Base-by-base conservation (phyloP, 228 moss, liverwort and hornwort genomes). In the Sphagnum fallax region DNA sequence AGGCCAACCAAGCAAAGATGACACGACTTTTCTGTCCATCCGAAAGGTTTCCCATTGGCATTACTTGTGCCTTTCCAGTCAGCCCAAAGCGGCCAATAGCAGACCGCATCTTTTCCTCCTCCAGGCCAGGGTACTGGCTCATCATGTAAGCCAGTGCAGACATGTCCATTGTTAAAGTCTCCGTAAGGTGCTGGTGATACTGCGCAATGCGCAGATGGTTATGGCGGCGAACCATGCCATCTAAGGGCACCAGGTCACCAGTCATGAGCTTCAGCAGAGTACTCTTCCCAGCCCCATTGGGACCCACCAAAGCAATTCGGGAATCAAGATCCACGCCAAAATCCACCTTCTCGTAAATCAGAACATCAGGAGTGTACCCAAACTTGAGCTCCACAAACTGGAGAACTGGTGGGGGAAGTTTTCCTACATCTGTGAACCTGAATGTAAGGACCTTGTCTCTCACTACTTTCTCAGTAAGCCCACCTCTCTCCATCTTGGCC, bases 151-250 rank as follows among this genome's bases (percentile, higher is more conserved):
- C 87, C 63, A 93, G 74, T 10, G 93, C 93, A 51, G 93, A 93
- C 48, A 81, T 10, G 0, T 91, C 91, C 8, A 93, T 77, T 8
- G 52, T 66, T 6, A 93, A 48, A 52, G 91, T 91, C 52, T 93
- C 93, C 0, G 93, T 78, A 8, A 96, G 79, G 74, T 96, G 96
- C 80, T 96, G 96, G 71, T 96, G 96, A 63, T 96, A 96, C 16
- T 96, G 96, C 1, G 96, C 96, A 60, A 96, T 96, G 13, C 96
- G 91, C 49, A 96, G 89, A 65, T 96, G 96, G 52, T 96, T 96
- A 74, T 96, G 96, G 4, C 96, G 86, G 52, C 93, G 89, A n/a
- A 96, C 96, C 96, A 96, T 96, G 48, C 96, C 96, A 48, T 96
- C 96, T 10, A 84, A 62, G 5, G 96, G 96, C 13, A 91, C 92